phyloP scores from a whole-genome alignment of 2,329 filamentous ascomycete species.

The Talaromyces sp. region DNA sequence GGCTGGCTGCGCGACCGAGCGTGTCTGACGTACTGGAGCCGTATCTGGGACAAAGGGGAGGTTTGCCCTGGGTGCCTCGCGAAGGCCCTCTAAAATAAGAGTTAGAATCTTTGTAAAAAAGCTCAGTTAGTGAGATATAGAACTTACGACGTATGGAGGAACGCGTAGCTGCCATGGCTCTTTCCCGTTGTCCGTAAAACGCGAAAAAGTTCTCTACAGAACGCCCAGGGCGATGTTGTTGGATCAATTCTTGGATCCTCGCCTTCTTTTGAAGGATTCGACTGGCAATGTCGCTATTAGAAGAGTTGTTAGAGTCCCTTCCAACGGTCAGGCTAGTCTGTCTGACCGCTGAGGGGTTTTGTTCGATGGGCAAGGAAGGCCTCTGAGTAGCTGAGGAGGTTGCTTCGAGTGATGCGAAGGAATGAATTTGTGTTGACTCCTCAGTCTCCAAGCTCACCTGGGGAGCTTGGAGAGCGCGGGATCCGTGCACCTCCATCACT shows the following conservation, averaged over 20 bases:
- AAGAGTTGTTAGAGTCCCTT: too few relatives aligned
- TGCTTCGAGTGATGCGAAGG: not conserved
- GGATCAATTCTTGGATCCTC: not conserved
- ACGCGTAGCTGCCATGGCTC: conserved; percentile 20
- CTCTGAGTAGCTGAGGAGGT: not conserved
- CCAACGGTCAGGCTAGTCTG: not conserved
- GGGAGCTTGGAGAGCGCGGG: conserved; percentile 2
- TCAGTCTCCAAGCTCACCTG: not conserved
- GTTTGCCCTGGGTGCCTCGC: conserved; percentile 36
- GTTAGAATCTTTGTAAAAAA: not conserved
- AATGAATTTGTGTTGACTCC: not conserved
- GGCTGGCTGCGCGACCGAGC: conserved; percentile 23
- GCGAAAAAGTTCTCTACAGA: not conserved
- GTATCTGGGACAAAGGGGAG: conserved; percentile 39
- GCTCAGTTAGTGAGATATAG: not conserved
- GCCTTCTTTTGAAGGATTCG: not conserved
- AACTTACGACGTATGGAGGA: conserved; percentile 27
- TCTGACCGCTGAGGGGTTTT: not conserved
- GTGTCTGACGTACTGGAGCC: conserved; percentile 28
- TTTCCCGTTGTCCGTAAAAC: not conserved
- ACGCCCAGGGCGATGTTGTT: not conserved
- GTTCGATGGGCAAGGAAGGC: not conserved
- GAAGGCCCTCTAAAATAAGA: conserved; percentile 30
- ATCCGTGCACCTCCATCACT: not conserved
- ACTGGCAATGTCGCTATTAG: too few relatives aligned